Evolutionary conservation across 306 rosid genomes (phyloP), one percentile per base, ranked within the genome.

Genomic region (Vigna radiata): DNA sequence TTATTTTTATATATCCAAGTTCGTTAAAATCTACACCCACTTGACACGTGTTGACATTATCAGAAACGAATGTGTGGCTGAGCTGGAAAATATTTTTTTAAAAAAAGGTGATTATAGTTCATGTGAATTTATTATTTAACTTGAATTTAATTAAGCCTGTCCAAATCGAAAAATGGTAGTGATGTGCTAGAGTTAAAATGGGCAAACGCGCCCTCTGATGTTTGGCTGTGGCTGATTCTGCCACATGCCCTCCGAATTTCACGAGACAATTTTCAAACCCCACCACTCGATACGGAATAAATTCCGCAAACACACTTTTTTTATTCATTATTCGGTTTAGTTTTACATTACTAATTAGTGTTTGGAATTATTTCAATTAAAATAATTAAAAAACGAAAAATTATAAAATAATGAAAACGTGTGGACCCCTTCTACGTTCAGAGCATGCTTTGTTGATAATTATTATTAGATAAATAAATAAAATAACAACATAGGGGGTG

Each of bases 271-370:
- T 61, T 69, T 79, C 81, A 79, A 83, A 72, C 81, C 66, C 81
- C 79, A 74, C 83, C 83, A 73, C 81, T 55, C 1, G 37, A 78
- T 83, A 74, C 86, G 84, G 89, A 86, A 78, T 74, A 79, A 83
- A 78, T 81, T 76, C 83, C 86, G 84, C 78, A 14, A 69, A 53
- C 62, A 50, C 80, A 66, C 68, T 83, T 69, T 78, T 78, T 72
- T 78, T 65, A 77, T 71, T 72, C 64, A 60, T 17, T 59, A 0
- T 6, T n/a, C 7, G 52, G 6, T 75, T 58, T 74, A 12, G 66
- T 73, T 80, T 44, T 21, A 36, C n/a, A 66, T 37, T 41, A 1
- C 16, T 41, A 3, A 53, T 52, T 60, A 44, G 31, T 3, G 7
- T 52, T 77, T 31, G 69, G 68, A 71, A 50, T 53, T n/a, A 8